Conservation (phyloP, 164 flowering plant species). For the Saururus chinensis region DNA sequence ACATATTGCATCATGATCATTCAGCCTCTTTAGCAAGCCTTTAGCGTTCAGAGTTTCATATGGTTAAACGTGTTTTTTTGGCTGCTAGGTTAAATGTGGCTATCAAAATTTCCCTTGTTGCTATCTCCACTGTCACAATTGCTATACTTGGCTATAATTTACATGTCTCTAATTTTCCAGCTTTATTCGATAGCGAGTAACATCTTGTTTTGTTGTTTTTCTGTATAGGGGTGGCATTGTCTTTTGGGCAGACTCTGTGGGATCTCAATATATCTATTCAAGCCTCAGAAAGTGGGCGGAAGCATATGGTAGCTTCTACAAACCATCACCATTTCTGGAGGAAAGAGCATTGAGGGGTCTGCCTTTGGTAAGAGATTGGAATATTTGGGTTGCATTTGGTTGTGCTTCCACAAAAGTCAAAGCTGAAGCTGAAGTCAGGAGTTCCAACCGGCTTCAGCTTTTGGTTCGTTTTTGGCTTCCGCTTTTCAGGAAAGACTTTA, state of each 20-base stretch:
- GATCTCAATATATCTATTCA: constrained; percentile 43
- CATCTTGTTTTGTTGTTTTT: background rate
- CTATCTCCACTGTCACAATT: background rate
- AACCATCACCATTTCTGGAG: constrained; percentile 84
- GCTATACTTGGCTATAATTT: background rate
- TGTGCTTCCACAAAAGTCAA: background rate
- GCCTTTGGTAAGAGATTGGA: constrained; percentile 47
- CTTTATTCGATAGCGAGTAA: background rate
- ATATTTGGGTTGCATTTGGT: background rate
- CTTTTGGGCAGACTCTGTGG: constrained; percentile 86
- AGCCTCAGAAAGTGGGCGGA: constrained; percentile 75
- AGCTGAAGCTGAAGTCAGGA: background rate
- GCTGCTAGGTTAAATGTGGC: too few species aligned
- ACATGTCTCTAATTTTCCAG: background rate
- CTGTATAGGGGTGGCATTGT: constrained; percentile 78
- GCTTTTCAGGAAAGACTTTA: too few species aligned
- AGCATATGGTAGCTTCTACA: constrained; percentile 56
- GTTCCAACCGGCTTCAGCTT: background rate
- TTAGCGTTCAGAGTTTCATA: too few species aligned
- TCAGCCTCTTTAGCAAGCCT: too few species aligned
- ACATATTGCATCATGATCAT: too few species aligned
- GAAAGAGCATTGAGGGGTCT: constrained; percentile 74
- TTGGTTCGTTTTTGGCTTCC: too few species aligned
- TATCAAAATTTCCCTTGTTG: too few species aligned
- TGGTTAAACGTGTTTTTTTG: too few species aligned